phyloP scores from a whole-genome alignment of 139 green algal genomes.

The Tetradesmus obliquus region DNA sequence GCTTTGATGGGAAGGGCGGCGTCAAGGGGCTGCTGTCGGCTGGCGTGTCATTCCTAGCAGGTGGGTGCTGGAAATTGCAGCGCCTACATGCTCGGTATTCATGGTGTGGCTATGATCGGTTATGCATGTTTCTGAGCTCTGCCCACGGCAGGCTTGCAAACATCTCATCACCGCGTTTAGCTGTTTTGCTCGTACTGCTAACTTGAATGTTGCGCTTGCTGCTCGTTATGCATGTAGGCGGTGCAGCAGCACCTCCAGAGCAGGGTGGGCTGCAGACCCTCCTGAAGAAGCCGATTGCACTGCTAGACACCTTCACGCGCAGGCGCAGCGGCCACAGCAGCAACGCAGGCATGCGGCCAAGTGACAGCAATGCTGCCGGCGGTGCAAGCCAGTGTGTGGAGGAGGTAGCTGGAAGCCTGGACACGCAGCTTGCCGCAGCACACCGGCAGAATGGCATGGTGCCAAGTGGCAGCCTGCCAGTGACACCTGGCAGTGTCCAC shows the following conservation, averaged over 20 bases:
- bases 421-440: neutral
- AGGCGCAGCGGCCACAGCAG: neutral
- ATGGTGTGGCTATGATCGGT: too few relatives aligned
- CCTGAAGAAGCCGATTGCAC: neutral
- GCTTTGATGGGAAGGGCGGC: neutral
- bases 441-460: constrained; percentile 7
- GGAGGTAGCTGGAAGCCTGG: neutral
- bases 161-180: too few relatives aligned
- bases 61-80: neutral
- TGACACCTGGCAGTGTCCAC: constrained; percentile 5
- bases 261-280: neutral
- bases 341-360: neutral
- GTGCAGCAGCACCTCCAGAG: neutral
- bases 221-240: neutral
- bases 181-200: too few relatives aligned
- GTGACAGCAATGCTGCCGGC: neutral
- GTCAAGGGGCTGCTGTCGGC: neutral
- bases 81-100: too few relatives aligned
- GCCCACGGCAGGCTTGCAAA: too few relatives aligned
- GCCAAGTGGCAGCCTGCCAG: neutral
- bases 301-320: neutral
- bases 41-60: neutral
- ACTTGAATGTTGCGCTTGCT: neutral
- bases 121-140: too few relatives aligned
- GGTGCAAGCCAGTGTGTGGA: neutral